Evolutionary conservation across 1,139 yeast genomes (phyloP), one percentile per base, ranked within the genome.

Genomic region (Suhomyces choctaworum): DNA sequence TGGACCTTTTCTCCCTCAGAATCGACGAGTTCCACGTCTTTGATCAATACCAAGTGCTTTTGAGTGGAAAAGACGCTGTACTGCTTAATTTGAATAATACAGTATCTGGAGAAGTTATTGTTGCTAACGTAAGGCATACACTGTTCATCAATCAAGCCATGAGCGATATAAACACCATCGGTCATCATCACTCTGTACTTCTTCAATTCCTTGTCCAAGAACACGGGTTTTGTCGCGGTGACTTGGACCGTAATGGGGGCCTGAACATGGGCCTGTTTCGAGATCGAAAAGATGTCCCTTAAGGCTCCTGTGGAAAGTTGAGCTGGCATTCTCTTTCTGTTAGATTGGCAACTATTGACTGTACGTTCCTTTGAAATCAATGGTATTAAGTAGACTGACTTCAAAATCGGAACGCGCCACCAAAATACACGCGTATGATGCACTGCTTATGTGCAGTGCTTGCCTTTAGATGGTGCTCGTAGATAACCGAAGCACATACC

Each of bases 141-240:
- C 27, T 68, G 70, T 34, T 82, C 81, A 50, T 82, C 82, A 47
- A 82, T 69, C 33, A 83, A 72, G 1, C 85, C 86, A 50, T 83
- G 86, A 40, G 80, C 68, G 26, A 73, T 66, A 54, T 71, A 79
- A 14, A 60, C 62, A 16, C 92, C 90, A 59, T 83, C 94, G 35
- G 78, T 77, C 36, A 83, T 58, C 62, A 82, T 64, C 29, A 79
- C 63, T 46, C 86, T 66, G 39, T 73, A 65, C 51, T 80, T 66
- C 39, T 70, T 68, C 30, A 61, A 51, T 25, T 77, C 76, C 13
- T 58, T 55, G 13, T 68, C 75, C 43, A 62, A 62, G 25, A 62
- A 60, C 35, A 68, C 64, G 9, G 66, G 70, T 47, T 68, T 75
- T 39, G 70, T 62, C 47, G 76, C 75, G 22, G 71, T 62, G 19